Evolutionary conservation across 768 basidiomycete species (phyloP), one percentile per base, ranked within the genome.

Genomic region (Mycena galopus): DNA sequence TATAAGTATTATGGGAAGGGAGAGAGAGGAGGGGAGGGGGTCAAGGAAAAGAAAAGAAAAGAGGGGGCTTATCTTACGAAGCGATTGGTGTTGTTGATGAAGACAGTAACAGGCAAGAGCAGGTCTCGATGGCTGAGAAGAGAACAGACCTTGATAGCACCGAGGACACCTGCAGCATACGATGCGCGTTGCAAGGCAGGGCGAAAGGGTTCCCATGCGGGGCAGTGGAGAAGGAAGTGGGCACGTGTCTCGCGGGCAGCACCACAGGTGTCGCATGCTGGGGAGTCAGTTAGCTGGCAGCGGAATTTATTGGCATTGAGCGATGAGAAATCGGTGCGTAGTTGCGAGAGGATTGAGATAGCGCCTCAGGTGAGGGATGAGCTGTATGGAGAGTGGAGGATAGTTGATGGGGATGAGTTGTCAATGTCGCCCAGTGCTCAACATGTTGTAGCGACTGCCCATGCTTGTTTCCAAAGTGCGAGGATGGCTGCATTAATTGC

Each of bases 201-300:
- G 10, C 67, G 67, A 9, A 60, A 37, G 14, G 58, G 67, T 9
- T 59, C 56, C 67, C 67, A 68, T 0, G 66, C 66, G 3, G 66
- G 66, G 57, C 66, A 59, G 9, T 67, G 50, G 30, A 66, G 65
- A 4, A 66, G 53, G 53, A 25, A 66, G 27, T 66, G 65, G 3
- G 65, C n/a, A 4, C 66, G 35, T 4, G 66, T 67, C 44, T 67
- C 66, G 6, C 23, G n/a, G 23, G 66, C 51, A 11, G 51, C 51
- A 4, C 51, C 51, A 29, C 27, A 53, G 10, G 51, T 27, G 14
- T 53, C 51, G 29, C 51, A 53, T 25, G 51, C 51, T 7, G 51
- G 51, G 51, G 25, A 27, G 27, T 27, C 12, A 3, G 51, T 29
- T 4, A 53, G 51, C 6, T 27, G 51, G 23, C 50, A 51, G 23